Percentiles rank a stretch among this genome's conserved stretches.
phyloP scores from a whole-genome alignment of 176 grass and related monocot genomes.

The Zoysia pacifica region DNA sequence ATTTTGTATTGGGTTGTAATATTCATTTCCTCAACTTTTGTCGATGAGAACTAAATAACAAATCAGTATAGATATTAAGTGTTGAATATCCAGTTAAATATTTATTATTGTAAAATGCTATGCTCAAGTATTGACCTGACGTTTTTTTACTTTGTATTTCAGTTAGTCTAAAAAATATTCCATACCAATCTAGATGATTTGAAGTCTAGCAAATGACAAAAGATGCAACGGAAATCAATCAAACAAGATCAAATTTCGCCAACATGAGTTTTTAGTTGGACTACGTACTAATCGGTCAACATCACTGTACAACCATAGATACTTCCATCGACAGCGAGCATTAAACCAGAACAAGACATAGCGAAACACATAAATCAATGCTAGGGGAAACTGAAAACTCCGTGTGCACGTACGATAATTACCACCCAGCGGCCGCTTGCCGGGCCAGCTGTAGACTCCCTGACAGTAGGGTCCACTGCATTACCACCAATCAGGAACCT shows the following conservation, averaged over 20 bases:
- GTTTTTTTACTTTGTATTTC: not conserved
- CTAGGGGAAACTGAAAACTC: not conserved
- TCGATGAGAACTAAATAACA: not conserved
- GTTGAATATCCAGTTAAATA: not conserved
- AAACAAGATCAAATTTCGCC: not conserved
- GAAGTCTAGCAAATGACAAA: not conserved
- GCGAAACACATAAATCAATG: too few species aligned
- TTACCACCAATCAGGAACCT: conserved; percentile 43
- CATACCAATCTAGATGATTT: not conserved
- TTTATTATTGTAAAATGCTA: not conserved
- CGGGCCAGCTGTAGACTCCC: not conserved
- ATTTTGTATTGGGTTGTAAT: not conserved
- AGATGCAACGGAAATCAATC: not conserved
- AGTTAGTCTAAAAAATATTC: not conserved
- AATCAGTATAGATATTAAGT: not conserved
- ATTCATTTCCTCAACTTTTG: not conserved
- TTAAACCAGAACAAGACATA: not conserved
- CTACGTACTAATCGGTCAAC: conserved; percentile 1
- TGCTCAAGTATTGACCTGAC: too few species aligned
- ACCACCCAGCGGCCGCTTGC: conserved; percentile 17
- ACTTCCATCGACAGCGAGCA: conserved; percentile 19
- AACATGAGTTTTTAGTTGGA: not conserved
- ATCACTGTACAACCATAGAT: not conserved
- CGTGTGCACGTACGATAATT: conserved; percentile 43
- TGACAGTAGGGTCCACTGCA: conserved; percentile 36